Base-by-base conservation (phyloP, 768 basidiomycete genomes). In the Filobasidium wieringae region DNA sequence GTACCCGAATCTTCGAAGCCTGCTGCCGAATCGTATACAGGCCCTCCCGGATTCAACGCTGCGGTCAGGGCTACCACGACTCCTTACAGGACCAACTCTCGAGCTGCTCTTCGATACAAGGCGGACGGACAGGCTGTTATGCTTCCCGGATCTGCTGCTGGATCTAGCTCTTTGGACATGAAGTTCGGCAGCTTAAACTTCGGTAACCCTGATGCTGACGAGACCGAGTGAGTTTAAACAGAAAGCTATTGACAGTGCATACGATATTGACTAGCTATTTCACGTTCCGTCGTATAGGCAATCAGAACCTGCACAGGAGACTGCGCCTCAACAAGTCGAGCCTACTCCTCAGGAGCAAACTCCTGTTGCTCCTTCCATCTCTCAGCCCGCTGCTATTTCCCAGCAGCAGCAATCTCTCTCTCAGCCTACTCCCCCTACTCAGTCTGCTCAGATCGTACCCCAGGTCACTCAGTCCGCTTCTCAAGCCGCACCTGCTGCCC, bases 151-250 rank as follows among this genome's bases (percentile, higher is more conserved):
- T 19, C 53, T 12, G 54, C 53, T 22, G 19, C 33, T 22, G 64
- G 62, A 49, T 33, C 67, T 11, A 68, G 64, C 24, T 54, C 63
- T 26, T 65, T 75, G 59, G 74, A 72, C 49, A 69, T 75, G 69
- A 70, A 74, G 56, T 75, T 75, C 56, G 74, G 74, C 31, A 72
- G 68, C 63, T 63, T 75, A 39, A 74, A 68, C 64, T 71, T 75
- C 50, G 72, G 71, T 22, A 54, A 58, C 45, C 60, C 61, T 54
- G 69, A 67, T 31, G 43, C 67, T 53, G 66, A 64, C 31, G 56
- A 57, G 37, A 45, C 45, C 36, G 56, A 19, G 56, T 51, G 41
- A 57, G 56, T 51, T 17, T 19, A 5, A 24, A n/a, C n/a, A n/a
- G n/a, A n/a, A n/a, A n/a, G n/a, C n/a, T n/a, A n/a, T n/a, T n/a